Evolutionary conservation across 2,329 filamentous ascomycete genomes (phyloP), one percentile per base, ranked within the genome.

Genomic region (Mariannaea sp.): DNA sequence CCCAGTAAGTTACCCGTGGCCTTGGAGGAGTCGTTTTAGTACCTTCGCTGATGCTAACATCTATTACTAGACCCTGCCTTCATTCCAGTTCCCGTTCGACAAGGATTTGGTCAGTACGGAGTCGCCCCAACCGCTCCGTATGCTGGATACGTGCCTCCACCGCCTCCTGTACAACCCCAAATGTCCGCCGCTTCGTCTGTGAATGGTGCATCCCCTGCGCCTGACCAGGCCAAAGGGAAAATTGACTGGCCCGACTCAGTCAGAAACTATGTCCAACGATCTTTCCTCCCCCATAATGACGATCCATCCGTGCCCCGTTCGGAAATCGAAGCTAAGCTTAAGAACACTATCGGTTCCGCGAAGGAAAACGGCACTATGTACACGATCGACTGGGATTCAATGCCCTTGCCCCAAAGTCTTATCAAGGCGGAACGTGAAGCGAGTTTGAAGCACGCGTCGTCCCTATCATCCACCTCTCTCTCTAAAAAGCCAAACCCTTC

Each of bases 301-400:
- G 80, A 89, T 57, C 66, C 80, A 5, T 80, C 82, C 32, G 82
- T 92, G 39, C 71, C 77, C 44, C 81, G 82, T 47, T 66, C 80
- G 47, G 91, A 96, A 52, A 88, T 97, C 80, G 89, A 96, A 71
- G 78, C 79, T 55, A 95, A 92, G 68, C 78, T 99, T 59, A 96
- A 93, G 73, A 77, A 87, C 56, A 88, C 92, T 62, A 97, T 99
- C 70, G 90, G 88, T 56, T 80, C 86, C 49, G 90, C 90, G 58
- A 92, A 90, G 61, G 88, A 93, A 64, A 82, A 77, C 63, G 83
- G 87, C 61, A 81, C 82, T 49, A 82, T 97, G 68, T 80, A 88
- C 68, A 80, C 80, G 20, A 85, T 90, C 70, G 83, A 97, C 76
- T 99, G 94, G 94, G 83, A 88, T 58, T 81, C 76, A 20, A 83